phyloP scores from a whole-genome alignment of 2,329 filamentous ascomycete genomes.

The Drechslera avenae region DNA sequence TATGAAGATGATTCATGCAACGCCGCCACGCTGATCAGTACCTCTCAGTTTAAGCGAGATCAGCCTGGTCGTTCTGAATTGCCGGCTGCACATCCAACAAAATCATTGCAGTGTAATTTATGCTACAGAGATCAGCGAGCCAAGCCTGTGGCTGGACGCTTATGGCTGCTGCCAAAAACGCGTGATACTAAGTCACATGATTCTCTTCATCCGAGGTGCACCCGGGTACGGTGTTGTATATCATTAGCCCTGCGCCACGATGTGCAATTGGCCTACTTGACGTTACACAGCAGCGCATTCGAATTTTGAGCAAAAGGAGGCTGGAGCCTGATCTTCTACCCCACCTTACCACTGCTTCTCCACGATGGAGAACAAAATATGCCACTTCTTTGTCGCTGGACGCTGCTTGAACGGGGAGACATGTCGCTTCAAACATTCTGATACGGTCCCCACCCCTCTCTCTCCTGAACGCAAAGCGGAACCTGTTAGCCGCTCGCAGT shows the following conservation, averaged over 20 bases:
- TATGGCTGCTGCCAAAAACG: too few species aligned
- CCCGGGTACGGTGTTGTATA: not conserved
- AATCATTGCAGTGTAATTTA: too few species aligned
- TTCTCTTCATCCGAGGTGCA: not conserved
- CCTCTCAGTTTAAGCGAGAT: too few species aligned
- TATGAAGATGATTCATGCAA: too few species aligned
- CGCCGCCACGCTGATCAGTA: too few species aligned
- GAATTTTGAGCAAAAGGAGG: not conserved
- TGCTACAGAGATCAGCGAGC: too few species aligned
- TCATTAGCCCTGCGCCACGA: not conserved
- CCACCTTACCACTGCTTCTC: not conserved
- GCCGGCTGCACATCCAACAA: too few species aligned
- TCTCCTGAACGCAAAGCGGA: slow-evolving; percentile 1
- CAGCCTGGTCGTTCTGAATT: too few species aligned
- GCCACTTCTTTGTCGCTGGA: slow-evolving; percentile 2
- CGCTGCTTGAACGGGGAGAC: not conserved
- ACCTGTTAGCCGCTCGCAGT: not conserved
- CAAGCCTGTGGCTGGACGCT: too few species aligned
- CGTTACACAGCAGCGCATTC: not conserved
- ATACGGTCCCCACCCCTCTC: not conserved
- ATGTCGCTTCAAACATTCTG: slow-evolving; percentile 1
- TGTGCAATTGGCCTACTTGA: slow-evolving; percentile 1
- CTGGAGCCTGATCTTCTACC: not conserved
- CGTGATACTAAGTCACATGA: not conserved
- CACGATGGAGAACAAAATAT: not conserved